Conservation (phyloP, 2,329 filamentous ascomycete species). For the Pseudopyricularia javanii region DNA sequence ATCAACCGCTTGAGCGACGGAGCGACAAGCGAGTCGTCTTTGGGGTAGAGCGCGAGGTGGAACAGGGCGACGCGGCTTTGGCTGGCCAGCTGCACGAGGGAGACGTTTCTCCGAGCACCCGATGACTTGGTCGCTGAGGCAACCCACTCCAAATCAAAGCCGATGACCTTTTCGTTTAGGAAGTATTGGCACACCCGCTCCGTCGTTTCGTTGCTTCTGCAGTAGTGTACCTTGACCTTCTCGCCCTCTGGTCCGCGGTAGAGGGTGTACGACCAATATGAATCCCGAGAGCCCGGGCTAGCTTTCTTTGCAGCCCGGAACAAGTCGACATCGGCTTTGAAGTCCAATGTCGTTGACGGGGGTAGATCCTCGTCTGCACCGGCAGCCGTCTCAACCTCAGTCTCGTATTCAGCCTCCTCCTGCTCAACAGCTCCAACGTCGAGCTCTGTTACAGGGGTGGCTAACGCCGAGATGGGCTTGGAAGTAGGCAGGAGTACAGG, state of each 20-base stretch:
- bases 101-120: conserved; percentile 56
- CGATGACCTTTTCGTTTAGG: conserved; percentile 55
- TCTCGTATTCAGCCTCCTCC: not conserved
- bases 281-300: conserved; percentile 27
- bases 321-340: conserved; percentile 30
- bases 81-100: conserved; percentile 72
- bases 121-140: conserved; percentile 29
- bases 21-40: conserved; percentile 51
- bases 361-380: conserved; percentile 12
- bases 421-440: not conserved
- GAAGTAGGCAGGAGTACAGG: not conserved
- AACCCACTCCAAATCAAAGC: conserved; percentile 85
- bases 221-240: conserved; percentile 65
- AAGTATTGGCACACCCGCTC: conserved; percentile 60
- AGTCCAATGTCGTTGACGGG: conserved; percentile 26
- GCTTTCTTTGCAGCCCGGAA: conserved; percentile 37
- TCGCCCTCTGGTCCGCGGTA: conserved; percentile 46
- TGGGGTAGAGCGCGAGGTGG: conserved; percentile 57
- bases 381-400: conserved; percentile 1
- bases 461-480: not conserved
- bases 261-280: conserved; percentile 57
- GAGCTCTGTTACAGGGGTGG: not conserved
- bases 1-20: conserved; percentile 61
- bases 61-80: conserved; percentile 68
- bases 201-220: conserved; percentile 51